Percentiles rank a stretch among this genome's conserved stretches.
Evolutionary conservation across 805 yeast species (phyloP).

Genomic region (Zygoascus bituminiphila): DNA sequence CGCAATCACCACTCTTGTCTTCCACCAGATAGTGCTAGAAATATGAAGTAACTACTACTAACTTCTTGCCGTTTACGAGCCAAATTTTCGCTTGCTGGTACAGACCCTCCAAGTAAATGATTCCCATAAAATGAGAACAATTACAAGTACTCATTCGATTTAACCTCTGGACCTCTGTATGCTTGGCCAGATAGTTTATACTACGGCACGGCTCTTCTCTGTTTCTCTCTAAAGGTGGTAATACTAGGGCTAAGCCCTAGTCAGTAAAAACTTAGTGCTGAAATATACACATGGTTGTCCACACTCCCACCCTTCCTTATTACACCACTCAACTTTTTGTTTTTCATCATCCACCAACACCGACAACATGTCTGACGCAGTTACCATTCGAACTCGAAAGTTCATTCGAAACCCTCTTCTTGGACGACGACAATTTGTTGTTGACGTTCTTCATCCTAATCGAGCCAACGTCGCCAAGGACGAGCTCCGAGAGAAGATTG

Average conservation of each 20-base stretch:
- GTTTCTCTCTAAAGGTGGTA: no score
- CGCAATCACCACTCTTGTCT: no score
- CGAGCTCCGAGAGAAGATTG: constrained; percentile 92
- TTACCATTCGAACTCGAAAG: constrained; percentile 99
- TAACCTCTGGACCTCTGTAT: no score
- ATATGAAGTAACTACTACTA: no score
- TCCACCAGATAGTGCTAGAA: no score
- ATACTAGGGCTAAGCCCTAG: not conserved
- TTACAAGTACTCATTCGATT: no score
- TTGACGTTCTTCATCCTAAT: constrained; percentile 99
- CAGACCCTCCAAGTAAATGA: no score
- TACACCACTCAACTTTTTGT: constrained; percentile 5
- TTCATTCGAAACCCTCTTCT: constrained; percentile 98
- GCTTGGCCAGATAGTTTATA: no score
- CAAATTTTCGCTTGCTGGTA: no score
- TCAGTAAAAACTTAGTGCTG: not conserved
- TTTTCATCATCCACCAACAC: not conserved
- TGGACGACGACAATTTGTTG: constrained; percentile 99
- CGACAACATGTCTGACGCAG: constrained; percentile 80
- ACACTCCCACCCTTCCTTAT: not conserved
- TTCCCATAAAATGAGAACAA: no score
- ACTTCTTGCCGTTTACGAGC: no score
- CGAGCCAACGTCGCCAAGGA: constrained; percentile 98
- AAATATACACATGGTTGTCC: not conserved
- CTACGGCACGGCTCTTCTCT: not conserved